Evolutionary conservation across 108 stramenopile genomes (phyloP).

Genomic region (Fistulifera pelliculosa): DNA sequence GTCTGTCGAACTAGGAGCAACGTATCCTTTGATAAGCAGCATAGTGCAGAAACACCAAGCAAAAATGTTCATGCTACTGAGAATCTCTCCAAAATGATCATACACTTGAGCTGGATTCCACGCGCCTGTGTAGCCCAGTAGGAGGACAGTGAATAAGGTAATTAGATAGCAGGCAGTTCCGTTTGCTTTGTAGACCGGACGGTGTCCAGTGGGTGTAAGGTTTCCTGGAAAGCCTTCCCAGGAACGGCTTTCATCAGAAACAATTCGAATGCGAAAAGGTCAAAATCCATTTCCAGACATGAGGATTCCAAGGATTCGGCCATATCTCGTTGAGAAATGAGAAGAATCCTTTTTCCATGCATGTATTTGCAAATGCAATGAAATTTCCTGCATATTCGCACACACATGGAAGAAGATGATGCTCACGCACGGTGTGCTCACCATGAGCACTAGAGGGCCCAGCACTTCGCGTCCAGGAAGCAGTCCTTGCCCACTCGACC

Average conservation of each 20-base stretch:
- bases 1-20: constrained; percentile 81
- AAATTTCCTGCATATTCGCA: constrained; percentile 39
- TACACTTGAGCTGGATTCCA: constrained; percentile 57
- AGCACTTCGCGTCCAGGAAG: constrained; percentile 38
- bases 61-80: constrained; percentile 89
- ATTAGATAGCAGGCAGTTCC: constrained; percentile 50
- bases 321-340: constrained; percentile 20
- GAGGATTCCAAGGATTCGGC: constrained; percentile 35
- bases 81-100: constrained; percentile 39
- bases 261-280: constrained; percentile 48
- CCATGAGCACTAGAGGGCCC: constrained; percentile 44
- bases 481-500: constrained; percentile 30
- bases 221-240: constrained; percentile 45
- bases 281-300: constrained; percentile 52
- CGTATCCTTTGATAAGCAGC: constrained; percentile 81
- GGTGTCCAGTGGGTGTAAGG: constrained; percentile 52
- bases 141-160: constrained; percentile 30
- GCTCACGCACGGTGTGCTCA: constrained; percentile 27
- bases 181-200: constrained; percentile 71
- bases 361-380: constrained; percentile 22
- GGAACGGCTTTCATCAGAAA: constrained; percentile 54
- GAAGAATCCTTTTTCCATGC: constrained; percentile 20
- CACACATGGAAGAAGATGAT: constrained; percentile 40
- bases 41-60: constrained; percentile 82
- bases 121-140: constrained; percentile 18